A percentile compares a stretch with the other conserved stretches of the same genome.
These are phyloP conservation scores for Xylariaceae sp. DNA, from an alignment of 2,329 filamentous ascomycete genomes.

Conservation along the genomic window DNA sequence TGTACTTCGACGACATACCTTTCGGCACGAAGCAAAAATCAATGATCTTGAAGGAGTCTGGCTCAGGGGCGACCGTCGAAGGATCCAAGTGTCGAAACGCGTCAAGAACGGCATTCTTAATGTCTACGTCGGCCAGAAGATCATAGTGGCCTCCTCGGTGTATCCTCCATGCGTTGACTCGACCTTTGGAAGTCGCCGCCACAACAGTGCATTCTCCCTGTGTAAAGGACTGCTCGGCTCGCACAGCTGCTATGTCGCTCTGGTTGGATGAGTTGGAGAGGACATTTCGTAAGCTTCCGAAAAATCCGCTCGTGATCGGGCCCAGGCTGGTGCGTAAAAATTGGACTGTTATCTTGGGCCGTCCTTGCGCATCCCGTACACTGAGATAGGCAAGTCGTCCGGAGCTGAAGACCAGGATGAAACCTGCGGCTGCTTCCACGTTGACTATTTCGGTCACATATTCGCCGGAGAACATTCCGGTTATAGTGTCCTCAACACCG, in stretches of 20 bases:
- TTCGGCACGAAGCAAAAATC: conserved; percentile 70
- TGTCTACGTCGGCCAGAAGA: conserved; percentile 65
- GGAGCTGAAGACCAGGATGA: conserved; percentile 77
- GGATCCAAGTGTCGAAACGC: conserved; percentile 55
- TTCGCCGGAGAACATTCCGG: conserved; percentile 74
- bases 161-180: conserved; percentile 80
- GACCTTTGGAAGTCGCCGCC: conserved; percentile 69
- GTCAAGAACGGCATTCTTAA: conserved; percentile 57
- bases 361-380: conserved; percentile 79
- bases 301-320: conserved; percentile 58
- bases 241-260: conserved; percentile 75
- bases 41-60: conserved; percentile 64
- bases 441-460: conserved; percentile 70
- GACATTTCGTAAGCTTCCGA: conserved; percentile 74
- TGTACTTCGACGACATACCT: conserved; percentile 45
- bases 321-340: conserved; percentile 63
- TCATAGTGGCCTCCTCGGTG: conserved; percentile 82
- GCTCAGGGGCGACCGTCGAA: conserved; percentile 43
- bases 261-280: conserved; percentile 65
- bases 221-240: conserved; percentile 63
- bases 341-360: conserved; percentile 72
- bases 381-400: conserved; percentile 83
- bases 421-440: conserved; percentile 77
- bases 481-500: conserved; percentile 69
- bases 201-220: conserved; percentile 83